A percentile compares a stretch with the other conserved stretches of the same genome.
Conservation (phyloP, 2,329 filamentous ascomycete genomes). For the Sporothrix dimorphospora region DNA sequence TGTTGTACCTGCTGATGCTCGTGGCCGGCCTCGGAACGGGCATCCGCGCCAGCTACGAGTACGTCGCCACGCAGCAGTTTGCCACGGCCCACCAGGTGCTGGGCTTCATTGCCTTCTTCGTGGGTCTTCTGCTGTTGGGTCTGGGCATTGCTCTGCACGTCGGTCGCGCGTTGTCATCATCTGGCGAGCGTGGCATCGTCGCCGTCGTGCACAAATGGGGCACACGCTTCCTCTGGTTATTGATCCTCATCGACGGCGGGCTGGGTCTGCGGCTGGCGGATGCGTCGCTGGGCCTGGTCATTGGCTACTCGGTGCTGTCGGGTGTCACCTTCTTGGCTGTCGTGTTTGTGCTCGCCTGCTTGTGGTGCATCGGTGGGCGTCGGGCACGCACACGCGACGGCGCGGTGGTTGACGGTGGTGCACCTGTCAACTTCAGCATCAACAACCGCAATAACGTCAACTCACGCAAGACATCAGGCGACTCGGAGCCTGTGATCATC, state of each 20-base stretch:
- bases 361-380: conserved; percentile 1
- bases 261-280: conserved; percentile 29
- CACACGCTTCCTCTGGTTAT: conserved; percentile 35
- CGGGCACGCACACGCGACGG: neutral
- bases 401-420: neutral
- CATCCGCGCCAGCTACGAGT: conserved; percentile 33
- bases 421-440: neutral
- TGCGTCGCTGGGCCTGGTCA: conserved; percentile 1
- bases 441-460: conserved; percentile 4
- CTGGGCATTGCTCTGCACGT: conserved; percentile 33
- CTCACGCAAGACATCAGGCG: conserved; percentile 23
- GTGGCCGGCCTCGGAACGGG: conserved; percentile 37
- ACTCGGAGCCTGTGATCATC: conserved; percentile 17
- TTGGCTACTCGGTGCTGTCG: conserved; percentile 12
- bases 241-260: conserved; percentile 36
- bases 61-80: conserved; percentile 35
- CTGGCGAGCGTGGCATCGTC: conserved; percentile 30
- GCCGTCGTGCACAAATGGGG: conserved; percentile 34
- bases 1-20: conserved; percentile 34
- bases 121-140: conserved; percentile 34
- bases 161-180: conserved; percentile 31
- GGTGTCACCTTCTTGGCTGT: neutral
- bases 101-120: conserved; percentile 35
- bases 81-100: conserved; percentile 37
- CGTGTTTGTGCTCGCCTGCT: neutral